A percentile compares a stretch with the other conserved stretches of the same genome.
Conservation (phyloP, 768 basidiomycete genomes). For the Russula dissimulans region DNA sequence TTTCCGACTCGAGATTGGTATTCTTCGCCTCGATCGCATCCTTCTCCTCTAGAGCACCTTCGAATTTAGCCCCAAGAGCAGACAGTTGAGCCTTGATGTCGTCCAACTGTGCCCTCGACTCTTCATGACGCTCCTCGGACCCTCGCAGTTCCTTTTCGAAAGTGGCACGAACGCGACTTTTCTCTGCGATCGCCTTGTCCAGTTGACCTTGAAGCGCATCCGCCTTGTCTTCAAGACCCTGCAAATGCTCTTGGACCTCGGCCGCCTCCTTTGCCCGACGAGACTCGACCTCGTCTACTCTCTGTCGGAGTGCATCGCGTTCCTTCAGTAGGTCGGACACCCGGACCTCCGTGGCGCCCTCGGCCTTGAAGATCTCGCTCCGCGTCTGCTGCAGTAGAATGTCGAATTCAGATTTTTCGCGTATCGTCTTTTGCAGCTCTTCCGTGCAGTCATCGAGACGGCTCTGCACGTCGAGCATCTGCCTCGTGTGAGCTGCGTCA, state of each 20-base stretch:
- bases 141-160: slow-evolving; percentile 19
- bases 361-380: neutral
- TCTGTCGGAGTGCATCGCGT: slow-evolving; percentile 27
- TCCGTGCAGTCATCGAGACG: slow-evolving; percentile 4
- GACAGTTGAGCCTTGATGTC: slow-evolving; percentile 25
- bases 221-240: slow-evolving; percentile 3
- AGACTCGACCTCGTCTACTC: slow-evolving; percentile 22
- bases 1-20: slow-evolving; percentile 53
- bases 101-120: neutral
- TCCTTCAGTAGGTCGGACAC: slow-evolving; percentile 16
- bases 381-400: neutral
- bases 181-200: slow-evolving; percentile 8
- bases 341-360: neutral
- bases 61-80: slow-evolving; percentile 32
- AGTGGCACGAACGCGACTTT: neutral
- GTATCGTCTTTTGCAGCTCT: slow-evolving; percentile 1
- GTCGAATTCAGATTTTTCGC: slow-evolving; percentile 10
- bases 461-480: slow-evolving; percentile 3
- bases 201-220: slow-evolving; percentile 9
- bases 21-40: slow-evolving; percentile 42
- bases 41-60: slow-evolving; percentile 42
- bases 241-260: slow-evolving; percentile 13
- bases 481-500: neutral
- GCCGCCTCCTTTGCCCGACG: slow-evolving; percentile 18
- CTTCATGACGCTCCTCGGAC: slow-evolving; percentile 8